Evolutionary conservation across 2,329 filamentous ascomycete genomes (phyloP), one percentile per base, ranked within the genome.

Genomic region (Cercospora canescens): DNA sequence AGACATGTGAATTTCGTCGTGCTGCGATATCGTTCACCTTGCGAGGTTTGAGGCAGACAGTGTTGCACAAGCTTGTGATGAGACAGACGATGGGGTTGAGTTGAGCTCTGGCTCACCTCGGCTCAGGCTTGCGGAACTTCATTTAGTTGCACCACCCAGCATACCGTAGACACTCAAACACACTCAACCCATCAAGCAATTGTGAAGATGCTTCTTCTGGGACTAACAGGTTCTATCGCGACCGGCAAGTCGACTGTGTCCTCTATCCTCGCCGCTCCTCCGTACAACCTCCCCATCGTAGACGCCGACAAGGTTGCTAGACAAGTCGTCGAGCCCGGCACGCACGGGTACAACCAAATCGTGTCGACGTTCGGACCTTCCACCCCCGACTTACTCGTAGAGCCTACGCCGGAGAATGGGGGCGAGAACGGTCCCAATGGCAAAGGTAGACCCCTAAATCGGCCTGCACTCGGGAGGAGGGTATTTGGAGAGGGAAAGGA

Each of bases 221-320:
- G 95, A 64, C 88, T 99, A 28, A 99, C 95, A 8, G 95, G 95
- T 77, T 97, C 94, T 67, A 98, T 99, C 77, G 95, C 95, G 67
- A 99, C 95, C 6, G 95, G 95, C 78, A 99, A 99, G 86, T 97
- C 94, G 54, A 99, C 94, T 71, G 93, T 97, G 63, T 97, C 95
- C 30, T 84, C 86, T 41, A 86, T 97, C 72, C 91, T 99, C 74
- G 88, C 91, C 59, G 85, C 87, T 4, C 84, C 91, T 5, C 95
- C 94, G 0, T 91, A 97, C 83, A 90, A 87, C 67, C 86, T 99
- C 68, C 94, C 95, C 74, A 86, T 99, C 73, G 90, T 99, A 82
- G 95, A 99, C 77, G 94, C 95, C 76, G 95, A 99, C 82, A 81
- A 96, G 63, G 86, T 98, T 67, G 94, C 95, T 56, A 93, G 94